phyloP scores from a whole-genome alignment of 2,329 filamentous ascomycete genomes.

The Leptoxyphium fumago region DNA sequence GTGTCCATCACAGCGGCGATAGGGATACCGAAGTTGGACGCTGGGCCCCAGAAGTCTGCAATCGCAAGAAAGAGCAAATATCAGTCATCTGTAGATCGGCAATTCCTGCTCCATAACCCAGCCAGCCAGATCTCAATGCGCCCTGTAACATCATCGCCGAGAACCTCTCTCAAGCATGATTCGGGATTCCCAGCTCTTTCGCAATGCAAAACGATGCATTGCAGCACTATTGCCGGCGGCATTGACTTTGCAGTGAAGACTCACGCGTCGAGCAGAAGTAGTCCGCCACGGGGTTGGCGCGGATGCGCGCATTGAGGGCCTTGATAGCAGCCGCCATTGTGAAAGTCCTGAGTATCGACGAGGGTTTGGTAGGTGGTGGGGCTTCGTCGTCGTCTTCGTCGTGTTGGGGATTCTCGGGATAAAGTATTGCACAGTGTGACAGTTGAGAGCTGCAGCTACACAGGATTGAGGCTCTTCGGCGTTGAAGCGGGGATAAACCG shows the following conservation, averaged over 20 bases:
- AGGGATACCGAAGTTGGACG: slow-evolving; percentile 39
- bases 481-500: neutral
- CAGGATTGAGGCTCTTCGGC: neutral
- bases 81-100: neutral
- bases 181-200: neutral
- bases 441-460: neutral
- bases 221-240: no score
- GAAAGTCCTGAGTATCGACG: neutral
- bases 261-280: slow-evolving; percentile 41
- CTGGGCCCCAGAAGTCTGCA: slow-evolving; percentile 38
- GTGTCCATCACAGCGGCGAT: slow-evolving; percentile 40
- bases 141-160: no score
- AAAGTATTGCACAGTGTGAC: neutral
- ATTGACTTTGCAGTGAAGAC: slow-evolving; percentile 12
- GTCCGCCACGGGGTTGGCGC: slow-evolving; percentile 34
- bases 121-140: no score
- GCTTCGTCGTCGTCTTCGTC: no score
- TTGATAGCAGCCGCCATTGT: slow-evolving; percentile 39
- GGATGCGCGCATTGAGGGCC: slow-evolving; percentile 38
- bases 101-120: neutral
- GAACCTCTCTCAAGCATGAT: no score
- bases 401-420: neutral
- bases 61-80: neutral
- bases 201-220: no score
- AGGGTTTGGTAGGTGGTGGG: no score